A percentile compares a stretch with the other conserved stretches of the same genome.
phyloP scores from a whole-genome alignment of 2,329 filamentous ascomycete species.

The Fusarium sp. region DNA sequence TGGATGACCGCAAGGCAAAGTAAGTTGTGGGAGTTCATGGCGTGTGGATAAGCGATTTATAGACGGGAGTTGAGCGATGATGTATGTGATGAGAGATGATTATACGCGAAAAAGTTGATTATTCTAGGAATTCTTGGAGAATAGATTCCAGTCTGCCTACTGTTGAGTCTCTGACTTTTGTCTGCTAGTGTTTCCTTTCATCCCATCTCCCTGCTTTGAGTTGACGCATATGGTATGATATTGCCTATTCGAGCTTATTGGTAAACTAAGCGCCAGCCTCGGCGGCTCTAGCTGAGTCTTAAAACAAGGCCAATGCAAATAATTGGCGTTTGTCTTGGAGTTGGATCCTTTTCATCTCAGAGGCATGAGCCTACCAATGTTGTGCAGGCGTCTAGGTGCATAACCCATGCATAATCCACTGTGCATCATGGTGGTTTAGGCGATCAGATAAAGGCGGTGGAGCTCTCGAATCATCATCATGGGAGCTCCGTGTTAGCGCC shows the following conservation, averaged over 20 bases:
- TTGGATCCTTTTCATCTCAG: not conserved
- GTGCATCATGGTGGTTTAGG: conserved; percentile 15
- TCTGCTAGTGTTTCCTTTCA: conserved; percentile 4
- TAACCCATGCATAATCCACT: conserved; percentile 1
- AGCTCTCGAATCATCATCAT: conserved; percentile 34
- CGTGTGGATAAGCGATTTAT: conserved; percentile 11
- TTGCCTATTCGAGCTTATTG: not conserved
- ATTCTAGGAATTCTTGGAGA: not conserved
- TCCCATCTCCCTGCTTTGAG: conserved; percentile 17
- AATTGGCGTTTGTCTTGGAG: not conserved
- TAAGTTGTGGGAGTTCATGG: conserved; percentile 49
- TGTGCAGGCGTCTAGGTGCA: conserved; percentile 18
- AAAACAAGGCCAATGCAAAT: not conserved
- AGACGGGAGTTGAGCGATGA: conserved; percentile 36
- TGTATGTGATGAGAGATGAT: conserved; percentile 34
- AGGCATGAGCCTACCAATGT: not conserved
- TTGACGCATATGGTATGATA: not conserved
- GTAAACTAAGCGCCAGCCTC: not conserved
- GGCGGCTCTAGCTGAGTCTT: not conserved
- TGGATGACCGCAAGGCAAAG: conserved; percentile 68
- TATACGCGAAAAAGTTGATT: conserved; percentile 5
- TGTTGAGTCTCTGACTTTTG: conserved; percentile 20
- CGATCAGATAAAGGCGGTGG: conserved; percentile 24
- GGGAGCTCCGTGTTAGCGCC: conserved; percentile 28
- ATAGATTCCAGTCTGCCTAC: not conserved